Evolutionary conservation across 495 filamentous ascomycete species (phyloP), one percentile per base, ranked within the genome.

Genomic region (Penicillium steckii): DNA sequence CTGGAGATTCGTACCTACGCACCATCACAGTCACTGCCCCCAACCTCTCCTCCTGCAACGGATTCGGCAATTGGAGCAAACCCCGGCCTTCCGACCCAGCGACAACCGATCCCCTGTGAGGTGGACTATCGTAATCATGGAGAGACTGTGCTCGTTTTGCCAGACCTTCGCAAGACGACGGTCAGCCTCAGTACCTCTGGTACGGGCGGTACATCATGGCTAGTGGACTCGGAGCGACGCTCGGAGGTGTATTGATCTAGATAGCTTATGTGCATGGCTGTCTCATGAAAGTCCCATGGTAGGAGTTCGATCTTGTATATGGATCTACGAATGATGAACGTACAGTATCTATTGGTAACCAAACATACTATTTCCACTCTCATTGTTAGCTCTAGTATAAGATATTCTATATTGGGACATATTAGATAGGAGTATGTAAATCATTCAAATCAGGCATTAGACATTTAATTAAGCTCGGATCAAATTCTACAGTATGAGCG

Each of bases 101-200:
- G 72, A 21, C 64, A 64, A 22, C 52, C 65, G 19, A 70, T 85
- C 50, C 77, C 74, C 3, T 89, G 85, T 61, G 91, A 96, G 72
- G 88, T 86, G 18, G 89, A 96, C 59, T 89, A 87, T 55, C 73
- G 80, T 54, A 93, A 88, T 56, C 72, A 87, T 48, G 88, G 83
- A 3, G 85, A 95, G 73, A 85, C 82, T 27, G 77, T 97, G 8
- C 64, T 85, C 27, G 90, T 97, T 1, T 70, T 96, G 26, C 81
- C 84, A 15, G 86, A 94, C 70, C 69, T 90, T 42, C 80, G 71
- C 42, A 86, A 82, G 61, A 89, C 88, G 10, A 91, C 89, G 4
- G 81, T 94, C n/a, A 88, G 81, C 48, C 66, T 91, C 19, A 87
- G 88, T 61, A 71, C 82, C 3, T 66, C 70, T 32, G 65, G 69